phyloP scores from a whole-genome alignment of 768 basidiomycete genomes.

The Crucibulum laeve region DNA sequence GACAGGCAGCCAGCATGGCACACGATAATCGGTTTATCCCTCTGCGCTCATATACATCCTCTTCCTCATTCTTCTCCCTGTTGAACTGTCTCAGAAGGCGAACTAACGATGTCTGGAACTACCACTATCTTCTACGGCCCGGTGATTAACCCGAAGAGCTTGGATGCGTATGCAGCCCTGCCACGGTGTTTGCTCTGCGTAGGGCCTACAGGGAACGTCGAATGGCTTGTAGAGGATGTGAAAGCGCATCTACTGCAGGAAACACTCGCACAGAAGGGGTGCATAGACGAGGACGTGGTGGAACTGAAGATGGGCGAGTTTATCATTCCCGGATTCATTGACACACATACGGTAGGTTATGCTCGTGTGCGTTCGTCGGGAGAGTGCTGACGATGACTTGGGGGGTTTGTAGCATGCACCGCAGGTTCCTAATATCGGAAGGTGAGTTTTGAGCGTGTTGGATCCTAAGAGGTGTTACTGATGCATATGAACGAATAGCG shows the following conservation, averaged over 20 bases:
- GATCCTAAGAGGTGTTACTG: background rate
- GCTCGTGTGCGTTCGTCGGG: background rate
- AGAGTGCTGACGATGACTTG: background rate
- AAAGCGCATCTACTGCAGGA: conserved; percentile 40
- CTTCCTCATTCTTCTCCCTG: too few relatives aligned
- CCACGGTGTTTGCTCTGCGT: conserved; percentile 57
- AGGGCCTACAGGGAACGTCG: conserved; percentile 43
- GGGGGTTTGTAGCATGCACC: conserved; percentile 59
- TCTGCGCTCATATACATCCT: too few relatives aligned
- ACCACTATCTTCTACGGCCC: conserved; percentile 45
- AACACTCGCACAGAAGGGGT: conserved; percentile 47
- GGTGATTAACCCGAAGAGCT: conserved; percentile 47
- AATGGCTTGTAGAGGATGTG: conserved; percentile 69
- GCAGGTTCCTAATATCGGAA: conserved; percentile 71
- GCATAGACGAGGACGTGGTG: conserved; percentile 36
- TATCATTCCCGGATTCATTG: conserved; percentile 83
- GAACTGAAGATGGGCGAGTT: conserved; percentile 54
- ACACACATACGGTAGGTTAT: conserved; percentile 80
- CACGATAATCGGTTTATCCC: too few relatives aligned
- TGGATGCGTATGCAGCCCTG: conserved; percentile 38
- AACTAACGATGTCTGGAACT: conserved; percentile 9
- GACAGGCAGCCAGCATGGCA: too few relatives aligned
- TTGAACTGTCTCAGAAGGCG: background rate
- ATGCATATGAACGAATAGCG: conserved; percentile 36
- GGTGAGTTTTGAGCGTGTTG: conserved; percentile 27